Conservation (phyloP, 176 grass and related monocot species). For the Aegilops longissima region DNA sequence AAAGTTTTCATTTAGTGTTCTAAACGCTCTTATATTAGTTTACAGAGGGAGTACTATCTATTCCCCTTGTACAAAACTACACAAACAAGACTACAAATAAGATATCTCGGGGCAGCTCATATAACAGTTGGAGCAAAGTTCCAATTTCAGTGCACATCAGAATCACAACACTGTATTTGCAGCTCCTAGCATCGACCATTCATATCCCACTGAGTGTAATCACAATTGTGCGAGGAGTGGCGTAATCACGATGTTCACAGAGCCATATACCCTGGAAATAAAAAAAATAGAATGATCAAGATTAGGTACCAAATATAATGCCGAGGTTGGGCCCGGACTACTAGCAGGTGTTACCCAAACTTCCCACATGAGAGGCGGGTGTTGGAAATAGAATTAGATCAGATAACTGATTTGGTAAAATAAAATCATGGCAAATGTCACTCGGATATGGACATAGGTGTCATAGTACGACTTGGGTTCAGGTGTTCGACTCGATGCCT, state of each 20-base stretch:
- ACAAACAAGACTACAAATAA: background rate
- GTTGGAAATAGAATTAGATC: background rate
- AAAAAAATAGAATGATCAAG: background rate
- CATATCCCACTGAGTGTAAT: constrained; percentile 81
- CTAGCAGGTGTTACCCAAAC: background rate
- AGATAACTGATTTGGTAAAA: background rate
- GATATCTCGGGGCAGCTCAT: background rate
- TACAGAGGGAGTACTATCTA: too few relatives aligned
- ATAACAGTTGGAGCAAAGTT: constrained; percentile 3
- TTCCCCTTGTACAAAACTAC: background rate
- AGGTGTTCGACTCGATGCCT: background rate
- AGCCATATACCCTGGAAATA: constrained; percentile 88
- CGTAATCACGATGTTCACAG: constrained; percentile 81
- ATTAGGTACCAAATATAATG: background rate
- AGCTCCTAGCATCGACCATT: background rate
- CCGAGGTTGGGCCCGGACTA: background rate
- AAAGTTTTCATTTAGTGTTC: too few relatives aligned
- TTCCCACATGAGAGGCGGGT: background rate
- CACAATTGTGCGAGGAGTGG: constrained; percentile 78
- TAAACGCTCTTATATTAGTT: too few relatives aligned
- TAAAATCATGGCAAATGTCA: background rate
- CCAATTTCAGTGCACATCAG: background rate
- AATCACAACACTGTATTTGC: background rate
- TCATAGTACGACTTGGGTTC: background rate
- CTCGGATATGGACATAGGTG: background rate